These are phyloP conservation scores for Scolecobasidium constrictum DNA, from an alignment of 2,329 filamentous ascomycete genomes.

Conservation along the genomic window DNA sequence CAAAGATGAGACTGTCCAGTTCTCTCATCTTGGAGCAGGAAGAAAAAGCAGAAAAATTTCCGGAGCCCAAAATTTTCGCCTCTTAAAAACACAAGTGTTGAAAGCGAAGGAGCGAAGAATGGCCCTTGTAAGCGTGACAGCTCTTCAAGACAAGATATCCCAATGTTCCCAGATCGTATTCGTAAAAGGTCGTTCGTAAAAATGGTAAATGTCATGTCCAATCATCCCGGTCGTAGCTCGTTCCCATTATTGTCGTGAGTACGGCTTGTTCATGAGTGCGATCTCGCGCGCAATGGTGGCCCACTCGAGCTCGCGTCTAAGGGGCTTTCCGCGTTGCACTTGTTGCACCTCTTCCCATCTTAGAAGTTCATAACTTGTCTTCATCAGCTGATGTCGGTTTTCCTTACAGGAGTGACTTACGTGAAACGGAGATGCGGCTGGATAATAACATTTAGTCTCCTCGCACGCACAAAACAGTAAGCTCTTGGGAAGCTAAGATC, in stretches of 20 bases:
- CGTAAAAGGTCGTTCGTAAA: too few species aligned
- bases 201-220: too few species aligned
- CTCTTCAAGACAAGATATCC: too few species aligned
- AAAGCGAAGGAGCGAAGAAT: too few species aligned
- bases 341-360: slow-evolving; percentile 85
- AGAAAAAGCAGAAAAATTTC: too few species aligned
- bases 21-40: too few species aligned
- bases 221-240: too few species aligned
- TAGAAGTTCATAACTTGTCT: slow-evolving; percentile 62
- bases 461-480: slow-evolving; percentile 91
- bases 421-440: slow-evolving; percentile 92
- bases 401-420: slow-evolving; percentile 28
- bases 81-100: too few species aligned
- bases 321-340: slow-evolving; percentile 38
- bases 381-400: neutral
- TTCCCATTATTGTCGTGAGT: slow-evolving; percentile 57
- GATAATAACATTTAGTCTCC: slow-evolving; percentile 92
- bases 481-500: slow-evolving; percentile 78
- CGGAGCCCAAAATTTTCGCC: too few species aligned
- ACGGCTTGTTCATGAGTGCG: slow-evolving; percentile 90
- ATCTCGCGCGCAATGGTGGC: slow-evolving; percentile 78
- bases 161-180: too few species aligned
- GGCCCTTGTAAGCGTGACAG: too few species aligned
- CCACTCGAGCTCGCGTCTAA: slow-evolving; percentile 84
- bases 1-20: too few species aligned